These are phyloP conservation scores for Piromyces sp. DNA, from an alignment of 192 early-diverging fungal genomes.

Conservation along the genomic window DNA sequence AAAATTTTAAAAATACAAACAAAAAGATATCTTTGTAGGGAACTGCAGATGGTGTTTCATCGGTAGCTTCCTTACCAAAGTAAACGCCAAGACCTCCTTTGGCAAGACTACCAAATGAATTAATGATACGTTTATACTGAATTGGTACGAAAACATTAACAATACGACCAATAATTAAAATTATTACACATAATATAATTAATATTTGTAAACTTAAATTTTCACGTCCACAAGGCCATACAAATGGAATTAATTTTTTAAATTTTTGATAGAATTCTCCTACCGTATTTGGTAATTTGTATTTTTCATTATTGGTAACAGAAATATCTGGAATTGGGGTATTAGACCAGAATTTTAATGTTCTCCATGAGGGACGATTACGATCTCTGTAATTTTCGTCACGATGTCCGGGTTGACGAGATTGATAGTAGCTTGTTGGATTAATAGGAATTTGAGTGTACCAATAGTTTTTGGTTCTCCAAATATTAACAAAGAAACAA, in stretches of 20 bases:
- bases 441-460: not conserved
- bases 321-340: not conserved
- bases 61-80: not conserved
- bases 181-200: not conserved
- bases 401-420: not conserved
- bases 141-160: slow-evolving; percentile 73
- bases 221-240: not conserved
- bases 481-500: not conserved
- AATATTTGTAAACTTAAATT: not conserved
- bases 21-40: slow-evolving; percentile 34
- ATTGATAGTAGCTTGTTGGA: not conserved
- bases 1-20: slow-evolving; percentile 43
- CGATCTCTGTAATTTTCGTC: not conserved
- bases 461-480: not conserved
- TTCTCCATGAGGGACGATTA: not conserved
- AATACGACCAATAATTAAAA: slow-evolving; percentile 16
- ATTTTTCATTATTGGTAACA: not conserved
- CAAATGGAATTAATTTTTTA: not conserved
- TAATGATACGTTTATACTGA: slow-evolving; percentile 69
- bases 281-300: not conserved
- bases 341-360: not conserved
- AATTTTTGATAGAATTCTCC: not conserved
- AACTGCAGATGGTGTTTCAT: slow-evolving; percentile 13
- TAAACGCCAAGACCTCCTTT: not conserved
- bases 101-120: slow-evolving; percentile 22